Base-by-base conservation (phyloP, 352 stramenopile genomes). In the Phytophthora syringae region DNA sequence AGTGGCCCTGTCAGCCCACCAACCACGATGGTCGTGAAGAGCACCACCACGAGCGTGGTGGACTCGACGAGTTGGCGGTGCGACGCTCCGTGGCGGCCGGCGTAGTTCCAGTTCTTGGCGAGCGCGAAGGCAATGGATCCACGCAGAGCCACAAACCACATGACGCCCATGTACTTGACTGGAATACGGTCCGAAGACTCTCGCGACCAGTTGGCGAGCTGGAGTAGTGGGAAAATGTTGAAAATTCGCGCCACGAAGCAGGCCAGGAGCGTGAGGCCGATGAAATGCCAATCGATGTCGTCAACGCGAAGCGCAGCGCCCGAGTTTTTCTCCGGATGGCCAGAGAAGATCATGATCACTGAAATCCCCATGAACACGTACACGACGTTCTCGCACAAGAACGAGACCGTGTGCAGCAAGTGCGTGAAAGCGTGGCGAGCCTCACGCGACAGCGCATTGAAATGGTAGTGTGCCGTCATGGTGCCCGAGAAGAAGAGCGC, bases 61-160 rank as follows among this genome's bases (percentile, higher is more conserved):
- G 85, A 94, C 52, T 94, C 87, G 43, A 95, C 81, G 9, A 95
- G 74, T 39, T 87, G 88, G 25, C 82, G 84, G 48, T 95, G 87
- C 15, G 82, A 91, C 40, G 40, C 40, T 13, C 84, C 83, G 32
- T 89, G 60, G 6, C 79, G 67, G 15, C 84, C 85, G 24, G 82
- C 67, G 57, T 92, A 93, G 37, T 79, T 83, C 87, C 87, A 95
- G 60, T 84, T 93, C 76, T 94, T 94, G 25, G 84, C 86, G 20
- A 97, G 88, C 5, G 93, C 90, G 52, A 98, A 98, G 5, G 93
- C 88, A 30, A 98, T 96, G 21, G 95, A 97, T 32, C 95, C 95
- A 21, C 95, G 88, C 34, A 98, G 76, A 34, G 92, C 93, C 6
- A 91, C 88, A 59, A 98, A 98, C 89, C 92, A 98, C 52, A 98